phyloP scores from a whole-genome alignment of 176 grass and related monocot species.

The Oryza officinalis region DNA sequence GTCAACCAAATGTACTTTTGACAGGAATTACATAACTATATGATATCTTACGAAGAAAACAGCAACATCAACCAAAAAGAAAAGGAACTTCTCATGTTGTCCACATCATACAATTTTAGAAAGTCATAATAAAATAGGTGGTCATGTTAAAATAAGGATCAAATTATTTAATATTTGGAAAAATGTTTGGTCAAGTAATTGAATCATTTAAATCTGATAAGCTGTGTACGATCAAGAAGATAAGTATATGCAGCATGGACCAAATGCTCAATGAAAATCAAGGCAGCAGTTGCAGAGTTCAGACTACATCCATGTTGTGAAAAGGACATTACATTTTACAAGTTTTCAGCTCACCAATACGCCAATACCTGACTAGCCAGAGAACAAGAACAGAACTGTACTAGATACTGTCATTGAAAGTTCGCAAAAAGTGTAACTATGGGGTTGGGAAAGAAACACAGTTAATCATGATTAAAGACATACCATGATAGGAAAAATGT shows the following conservation, averaged over 20 bases:
- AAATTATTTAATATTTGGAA: constrained; percentile 2
- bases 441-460: neutral
- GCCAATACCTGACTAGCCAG: neutral
- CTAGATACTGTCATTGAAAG: neutral
- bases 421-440: neutral
- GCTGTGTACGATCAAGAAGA: neutral
- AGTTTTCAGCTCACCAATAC: constrained; percentile 24
- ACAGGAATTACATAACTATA: constrained; percentile 9
- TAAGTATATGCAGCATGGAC: neutral
- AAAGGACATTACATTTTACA: constrained; percentile 25
- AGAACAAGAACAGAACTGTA: neutral
- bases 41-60: neutral
- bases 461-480: neutral
- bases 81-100: neutral
- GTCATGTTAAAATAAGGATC: neutral
- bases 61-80: neutral
- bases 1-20: neutral
- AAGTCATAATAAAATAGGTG: neutral
- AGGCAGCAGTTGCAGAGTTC: constrained; percentile 9
- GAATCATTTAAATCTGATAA: neutral
- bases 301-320: neutral
- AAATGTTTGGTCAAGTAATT: constrained; percentile 19
- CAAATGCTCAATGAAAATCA: neutral
- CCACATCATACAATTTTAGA: constrained; percentile 3
- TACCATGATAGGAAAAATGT: constrained; percentile 95